Evolutionary conservation across 139 green algal genomes (phyloP).

Genomic region (Coelastrella sp.): DNA sequence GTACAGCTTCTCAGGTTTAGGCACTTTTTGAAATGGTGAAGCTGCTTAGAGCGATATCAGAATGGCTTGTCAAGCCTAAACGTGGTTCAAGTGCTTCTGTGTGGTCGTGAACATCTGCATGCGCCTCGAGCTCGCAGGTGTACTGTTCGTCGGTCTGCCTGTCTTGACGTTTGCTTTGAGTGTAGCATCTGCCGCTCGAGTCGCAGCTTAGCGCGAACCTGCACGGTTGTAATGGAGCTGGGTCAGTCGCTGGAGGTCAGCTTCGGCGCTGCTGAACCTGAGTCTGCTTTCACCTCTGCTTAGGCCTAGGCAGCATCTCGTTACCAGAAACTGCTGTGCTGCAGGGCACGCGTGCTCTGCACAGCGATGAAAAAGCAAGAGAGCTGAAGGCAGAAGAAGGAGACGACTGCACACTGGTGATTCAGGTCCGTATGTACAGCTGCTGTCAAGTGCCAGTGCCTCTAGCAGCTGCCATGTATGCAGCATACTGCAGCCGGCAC

Average conservation of each 20-base stretch:
- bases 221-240: neutral
- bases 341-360: neutral
- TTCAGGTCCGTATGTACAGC: conserved; percentile 5
- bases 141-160: no score
- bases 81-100: no score
- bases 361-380: neutral
- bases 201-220: neutral
- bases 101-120: no score
- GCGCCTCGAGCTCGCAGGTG: no score
- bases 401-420: neutral
- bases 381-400: conserved; percentile 5
- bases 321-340: neutral
- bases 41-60: no score
- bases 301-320: neutral
- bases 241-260: neutral
- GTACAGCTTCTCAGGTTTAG: no score
- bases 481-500: neutral
- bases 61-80: no score
- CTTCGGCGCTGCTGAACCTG: no score
- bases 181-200: no score
- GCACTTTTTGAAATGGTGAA: no score
- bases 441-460: neutral
- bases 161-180: no score
- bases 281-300: no score
- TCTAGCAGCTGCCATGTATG: neutral